A percentile compares a stretch with the other conserved stretches of the same genome.
Evolutionary conservation across 148 eudicot species (phyloP).

Genomic region (Polygonum maritimum): DNA sequence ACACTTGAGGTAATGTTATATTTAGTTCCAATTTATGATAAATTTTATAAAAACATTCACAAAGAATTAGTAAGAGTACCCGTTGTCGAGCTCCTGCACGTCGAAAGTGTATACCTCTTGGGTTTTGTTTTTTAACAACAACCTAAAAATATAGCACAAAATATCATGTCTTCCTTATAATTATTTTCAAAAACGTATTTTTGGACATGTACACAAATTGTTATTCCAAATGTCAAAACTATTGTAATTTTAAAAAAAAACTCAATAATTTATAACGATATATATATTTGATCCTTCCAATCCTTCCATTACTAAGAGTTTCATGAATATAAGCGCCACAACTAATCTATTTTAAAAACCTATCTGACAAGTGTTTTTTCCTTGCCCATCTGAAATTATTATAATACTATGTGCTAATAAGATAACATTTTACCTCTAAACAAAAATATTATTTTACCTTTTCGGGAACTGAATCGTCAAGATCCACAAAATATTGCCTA

Average conservation of each 20-base stretch:
- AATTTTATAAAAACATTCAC: too few relatives aligned
- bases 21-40: too few relatives aligned
- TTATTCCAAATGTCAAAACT: neutral
- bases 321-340: too few relatives aligned
- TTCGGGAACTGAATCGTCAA: conserved; percentile 70
- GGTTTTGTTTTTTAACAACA: conserved; percentile 66
- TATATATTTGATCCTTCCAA: too few relatives aligned
- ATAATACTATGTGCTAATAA: neutral
- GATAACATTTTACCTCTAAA: neutral
- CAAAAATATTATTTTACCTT: conserved; percentile 35
- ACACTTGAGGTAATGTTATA: too few relatives aligned
- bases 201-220: neutral
- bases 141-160: conserved; percentile 29
- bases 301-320: too few relatives aligned
- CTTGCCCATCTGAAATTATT: too few relatives aligned
- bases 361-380: too few relatives aligned
- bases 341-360: too few relatives aligned
- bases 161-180: neutral
- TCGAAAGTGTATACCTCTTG: conserved; percentile 71
- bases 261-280: too few relatives aligned
- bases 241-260: too few relatives aligned
- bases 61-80: conserved; percentile 24
- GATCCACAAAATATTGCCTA: conserved; percentile 88
- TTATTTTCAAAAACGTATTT: neutral
- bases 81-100: conserved; percentile 86